These are phyloP conservation scores for Pythium phragmitis DNA, from an alignment of 352 stramenopile species.

Conservation along the genomic window DNA sequence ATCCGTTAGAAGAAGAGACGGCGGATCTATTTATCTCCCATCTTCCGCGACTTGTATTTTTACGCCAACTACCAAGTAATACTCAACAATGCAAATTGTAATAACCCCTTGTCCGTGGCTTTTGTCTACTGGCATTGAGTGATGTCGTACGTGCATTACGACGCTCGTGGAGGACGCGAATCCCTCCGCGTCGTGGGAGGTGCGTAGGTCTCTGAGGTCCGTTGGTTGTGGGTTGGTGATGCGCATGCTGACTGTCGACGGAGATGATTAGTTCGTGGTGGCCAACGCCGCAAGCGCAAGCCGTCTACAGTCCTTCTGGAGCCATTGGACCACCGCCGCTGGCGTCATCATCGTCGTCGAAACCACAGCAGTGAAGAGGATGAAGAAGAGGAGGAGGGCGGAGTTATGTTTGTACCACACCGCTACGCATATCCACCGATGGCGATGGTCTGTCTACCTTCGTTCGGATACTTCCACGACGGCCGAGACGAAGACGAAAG, in stretches of 20 bases:
- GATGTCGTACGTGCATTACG: background rate
- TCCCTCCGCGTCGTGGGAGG: background rate
- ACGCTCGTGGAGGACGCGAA: background rate
- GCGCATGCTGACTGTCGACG: background rate
- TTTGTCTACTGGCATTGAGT: background rate
- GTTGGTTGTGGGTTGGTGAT: background rate
- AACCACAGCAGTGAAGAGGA: constrained; percentile 23
- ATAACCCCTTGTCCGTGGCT: background rate
- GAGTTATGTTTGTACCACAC: background rate
- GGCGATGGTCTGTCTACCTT: constrained; percentile 15
- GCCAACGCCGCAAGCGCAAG: background rate
- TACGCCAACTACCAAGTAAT: background rate
- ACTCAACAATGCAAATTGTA: constrained; percentile 3
- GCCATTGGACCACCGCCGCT: background rate
- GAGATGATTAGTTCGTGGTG: background rate
- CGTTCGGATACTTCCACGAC: constrained; percentile 1
- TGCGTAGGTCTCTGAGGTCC: background rate
- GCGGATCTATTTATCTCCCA: constrained; percentile 25
- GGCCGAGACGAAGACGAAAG: background rate
- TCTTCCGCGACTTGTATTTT: constrained; percentile 18
- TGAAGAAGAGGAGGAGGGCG: background rate
- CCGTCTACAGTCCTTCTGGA: background rate
- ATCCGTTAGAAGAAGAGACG: constrained; percentile 36
- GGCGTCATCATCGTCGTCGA: background rate
- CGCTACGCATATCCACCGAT: constrained; percentile 9